These are phyloP conservation scores for Chlorokybus atmophyticus DNA, from an alignment of 139 green algal genomes.

Conservation along the genomic window DNA sequence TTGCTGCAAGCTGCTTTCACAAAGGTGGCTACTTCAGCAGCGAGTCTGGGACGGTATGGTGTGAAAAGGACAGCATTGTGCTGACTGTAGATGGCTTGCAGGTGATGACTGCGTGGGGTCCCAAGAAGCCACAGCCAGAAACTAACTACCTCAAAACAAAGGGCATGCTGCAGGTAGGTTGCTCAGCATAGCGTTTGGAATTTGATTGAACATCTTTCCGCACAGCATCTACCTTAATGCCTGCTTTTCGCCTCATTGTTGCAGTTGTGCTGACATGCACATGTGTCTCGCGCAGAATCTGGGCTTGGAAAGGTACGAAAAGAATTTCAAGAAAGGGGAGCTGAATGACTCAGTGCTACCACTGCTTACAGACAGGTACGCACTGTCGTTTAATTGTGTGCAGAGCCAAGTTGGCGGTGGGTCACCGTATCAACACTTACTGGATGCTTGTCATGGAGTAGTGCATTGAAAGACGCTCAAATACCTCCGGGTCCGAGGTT, in stretches of 20 bases:
- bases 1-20: slow-evolving; percentile 71
- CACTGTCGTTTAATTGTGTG: neutral
- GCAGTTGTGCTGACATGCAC: too few species aligned
- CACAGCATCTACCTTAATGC: too few species aligned
- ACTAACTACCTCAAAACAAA: slow-evolving; percentile 59
- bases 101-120: too few species aligned
- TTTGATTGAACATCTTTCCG: too few species aligned
- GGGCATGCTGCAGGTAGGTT: slow-evolving; percentile 80
- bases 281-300: too few species aligned
- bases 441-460: slow-evolving; percentile 2
- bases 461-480: slow-evolving; percentile 55
- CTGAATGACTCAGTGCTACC: slow-evolving; percentile 80
- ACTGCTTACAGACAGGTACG: slow-evolving; percentile 30
- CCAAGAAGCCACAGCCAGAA: slow-evolving; percentile 39
- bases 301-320: slow-evolving; percentile 79
- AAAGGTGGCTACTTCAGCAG: too few species aligned
- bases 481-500: slow-evolving; percentile 85
- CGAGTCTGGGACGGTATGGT: too few species aligned
- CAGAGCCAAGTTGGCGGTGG: slow-evolving; percentile 3
- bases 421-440: slow-evolving; percentile 6
- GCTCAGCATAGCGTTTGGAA: too few species aligned
- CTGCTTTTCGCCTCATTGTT: too few species aligned
- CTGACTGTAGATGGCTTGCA: too few species aligned
- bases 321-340: slow-evolving; percentile 75
- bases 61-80: too few species aligned